Percentiles rank a stretch among this genome's conserved stretches.
Evolutionary conservation across 1,284 basidiomycete genomes (phyloP).

Genomic region (Rhodofomes roseus): DNA sequence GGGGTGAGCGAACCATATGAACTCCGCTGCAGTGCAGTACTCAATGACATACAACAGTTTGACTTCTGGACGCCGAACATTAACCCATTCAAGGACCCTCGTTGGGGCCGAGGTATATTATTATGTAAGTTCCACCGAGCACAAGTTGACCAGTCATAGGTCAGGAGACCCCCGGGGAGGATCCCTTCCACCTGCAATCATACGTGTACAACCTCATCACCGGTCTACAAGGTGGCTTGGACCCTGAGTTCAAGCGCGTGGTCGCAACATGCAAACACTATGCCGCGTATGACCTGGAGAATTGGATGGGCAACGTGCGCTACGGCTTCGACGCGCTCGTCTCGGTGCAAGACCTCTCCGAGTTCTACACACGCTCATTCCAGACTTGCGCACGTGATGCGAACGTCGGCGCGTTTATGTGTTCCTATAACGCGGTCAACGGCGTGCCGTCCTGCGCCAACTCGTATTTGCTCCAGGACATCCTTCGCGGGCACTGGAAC

Average conservation of each 20-base stretch:
- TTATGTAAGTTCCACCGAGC: not conserved
- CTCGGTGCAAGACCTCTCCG: constrained; percentile 51
- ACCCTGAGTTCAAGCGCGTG: constrained; percentile 44
- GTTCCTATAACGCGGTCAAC: constrained; percentile 58
- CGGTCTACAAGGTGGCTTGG: constrained; percentile 53
- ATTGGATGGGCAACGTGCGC: constrained; percentile 47
- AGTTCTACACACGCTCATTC: constrained; percentile 53
- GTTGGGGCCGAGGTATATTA: constrained; percentile 49
- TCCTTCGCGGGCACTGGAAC: constrained; percentile 49
- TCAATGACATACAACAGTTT: constrained; percentile 18
- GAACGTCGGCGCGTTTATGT: constrained; percentile 55
- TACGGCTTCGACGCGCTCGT: constrained; percentile 49
- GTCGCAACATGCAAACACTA: constrained; percentile 57
- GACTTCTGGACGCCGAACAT: constrained; percentile 59
- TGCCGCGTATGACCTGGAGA: constrained; percentile 53
- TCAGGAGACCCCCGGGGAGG: constrained; percentile 59
- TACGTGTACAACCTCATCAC: constrained; percentile 52
- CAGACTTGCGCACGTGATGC: constrained; percentile 55
- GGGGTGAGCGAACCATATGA: constrained; percentile 22
- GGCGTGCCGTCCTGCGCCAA: constrained; percentile 53
- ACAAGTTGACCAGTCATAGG: not conserved
- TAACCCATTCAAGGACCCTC: constrained; percentile 58
- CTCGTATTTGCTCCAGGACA: constrained; percentile 45
- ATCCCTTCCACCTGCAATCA: constrained; percentile 47
- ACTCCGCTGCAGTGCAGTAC: not conserved